Conservation (phyloP, 768 basidiomycete species). For the Lactarius hengduanensis region DNA sequence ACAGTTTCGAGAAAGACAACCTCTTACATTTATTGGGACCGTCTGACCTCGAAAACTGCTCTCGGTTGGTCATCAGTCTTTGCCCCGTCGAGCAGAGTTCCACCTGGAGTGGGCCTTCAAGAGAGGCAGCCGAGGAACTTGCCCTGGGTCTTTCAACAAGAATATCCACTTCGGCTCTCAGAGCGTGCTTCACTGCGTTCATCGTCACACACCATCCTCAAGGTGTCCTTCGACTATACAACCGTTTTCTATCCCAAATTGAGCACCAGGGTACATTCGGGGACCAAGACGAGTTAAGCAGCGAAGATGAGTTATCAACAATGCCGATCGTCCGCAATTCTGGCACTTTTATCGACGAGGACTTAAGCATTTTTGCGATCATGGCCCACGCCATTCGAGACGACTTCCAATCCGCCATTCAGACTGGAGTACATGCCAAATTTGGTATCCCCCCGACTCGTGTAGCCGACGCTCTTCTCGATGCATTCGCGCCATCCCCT, state of each 20-base stretch:
- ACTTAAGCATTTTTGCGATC: conserved; percentile 52
- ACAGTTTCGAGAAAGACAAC: conserved; percentile 42
- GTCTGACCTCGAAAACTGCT: conserved; percentile 42
- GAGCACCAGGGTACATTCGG: conserved; percentile 9
- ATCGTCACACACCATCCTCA: conserved; percentile 43
- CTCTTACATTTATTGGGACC: conserved; percentile 48
- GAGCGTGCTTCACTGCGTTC: conserved; percentile 48
- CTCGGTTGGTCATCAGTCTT: conserved; percentile 37
- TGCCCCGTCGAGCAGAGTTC: conserved; percentile 29
- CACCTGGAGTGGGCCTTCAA: conserved; percentile 12
- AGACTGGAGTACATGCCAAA: conserved; percentile 41
- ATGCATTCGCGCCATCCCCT: conserved; percentile 38
- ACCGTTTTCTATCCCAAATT: conserved; percentile 14
- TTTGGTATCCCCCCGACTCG: conserved; percentile 37
- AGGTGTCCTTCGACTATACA: conserved; percentile 44
- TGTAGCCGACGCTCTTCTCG: conserved; percentile 42
- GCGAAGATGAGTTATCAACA: conserved; percentile 7
- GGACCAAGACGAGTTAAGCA: not conserved
- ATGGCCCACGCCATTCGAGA: conserved; percentile 59
- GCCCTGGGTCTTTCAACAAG: conserved; percentile 41
- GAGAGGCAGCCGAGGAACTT: conserved; percentile 35
- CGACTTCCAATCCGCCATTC: conserved; percentile 57
- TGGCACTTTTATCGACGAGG: conserved; percentile 23
- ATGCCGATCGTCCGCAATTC: not conserved
- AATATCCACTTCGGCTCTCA: conserved; percentile 48